Evolutionary conservation across 352 stramenopile species (phyloP), one percentile per base, ranked within the genome.

Genomic region (Pythium scleroteichum): DNA sequence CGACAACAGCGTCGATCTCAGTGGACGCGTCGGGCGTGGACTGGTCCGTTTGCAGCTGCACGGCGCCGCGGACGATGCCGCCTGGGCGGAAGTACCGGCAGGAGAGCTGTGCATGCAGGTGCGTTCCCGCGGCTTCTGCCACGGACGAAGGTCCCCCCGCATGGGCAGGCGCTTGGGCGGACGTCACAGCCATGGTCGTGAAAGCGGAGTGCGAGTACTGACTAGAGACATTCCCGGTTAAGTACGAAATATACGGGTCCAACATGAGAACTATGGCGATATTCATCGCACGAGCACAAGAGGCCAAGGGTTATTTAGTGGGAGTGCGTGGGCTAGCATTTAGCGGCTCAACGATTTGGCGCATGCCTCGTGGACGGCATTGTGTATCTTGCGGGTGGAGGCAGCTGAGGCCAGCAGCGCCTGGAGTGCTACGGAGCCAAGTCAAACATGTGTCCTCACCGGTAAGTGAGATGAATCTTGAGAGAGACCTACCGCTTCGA

Each of bases 71-170:
- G 23, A 89, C 75, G 53, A 84, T 67, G 52, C 74, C 71, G 10
- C 79, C 79, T 1, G 79, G 71, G 10, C 71, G 69, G 58, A 83
- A 84, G 64, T 86, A 75, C 35, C 69, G 68, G 47, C 71, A 82
- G 22, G 64, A 70, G 14, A 89, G 72, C 45, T 72, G 66, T 40
- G 73, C 76, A 53, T 39, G 16, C 12, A 66, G 38, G 1, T 42
- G 59, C 41, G 59, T 73, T 33, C 54, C 72, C 12, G 69, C 52
- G 23, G 46, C 48, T 16, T 59, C 51, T 5, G 14, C 17, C 1
- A n/a, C 10, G 0, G 50, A 47, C 19, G 50, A 33, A 9, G 44
- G 29, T 2, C 5, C 29, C 5, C 5, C 29, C 5, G 29, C 16
- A 2, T n/a, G n/a, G 44, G 44, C 44, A 9, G 26, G 32, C 20